Evolutionary conservation across 352 stramenopile genomes (phyloP), one percentile per base, ranked within the genome.

Genomic region (Thraustochytrium sp.): DNA sequence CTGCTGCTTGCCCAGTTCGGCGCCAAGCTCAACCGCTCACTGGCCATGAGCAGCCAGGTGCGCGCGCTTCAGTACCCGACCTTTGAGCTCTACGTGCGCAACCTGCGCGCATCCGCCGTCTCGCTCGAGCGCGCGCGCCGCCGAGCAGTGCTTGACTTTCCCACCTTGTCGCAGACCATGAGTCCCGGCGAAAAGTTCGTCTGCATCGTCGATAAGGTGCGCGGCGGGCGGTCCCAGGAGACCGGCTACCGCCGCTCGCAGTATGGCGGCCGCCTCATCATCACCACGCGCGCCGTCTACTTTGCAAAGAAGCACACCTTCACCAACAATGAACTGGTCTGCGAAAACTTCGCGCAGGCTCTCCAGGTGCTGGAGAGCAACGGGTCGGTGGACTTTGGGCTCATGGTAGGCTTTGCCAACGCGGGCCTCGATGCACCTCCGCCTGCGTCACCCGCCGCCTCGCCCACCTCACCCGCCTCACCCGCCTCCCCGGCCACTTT

Each of bases 341-440:
- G 68, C 11, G 68, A 80, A 34, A 23, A 61, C 38, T 34, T 80
- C 18, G 76, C 44, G 68, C n/a, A 80, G 11, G 68, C 68, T 18
- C 21, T 80, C 11, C 68, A 80, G 68, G 68, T 80, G 29, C 23
- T 80, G 46, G 68, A 80, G 31, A 80, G 68, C 68, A 80, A 80
- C 26, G 68, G 68, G 8, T 80, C 68, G 4, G 68, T 80, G 9
- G 68, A 80, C 51, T 80, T 55, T 64, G 68, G 68, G 9, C 53
- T 80, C 68, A 80, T 80, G 68, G 76, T 80, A 13, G 68, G 68
- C 5, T 80, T 80, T 74, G 18, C 31, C 16, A 78, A 78, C 48
- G 36, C 26, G 5, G 5, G 5, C 5, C 5, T 16, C 42, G 42
- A 5, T 16, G 42, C 42, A 16, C 42, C 42, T 49, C 5, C 42